Conservation (phyloP, 2,329 filamentous ascomycete species). For the Coleophoma cylindrospora region DNA sequence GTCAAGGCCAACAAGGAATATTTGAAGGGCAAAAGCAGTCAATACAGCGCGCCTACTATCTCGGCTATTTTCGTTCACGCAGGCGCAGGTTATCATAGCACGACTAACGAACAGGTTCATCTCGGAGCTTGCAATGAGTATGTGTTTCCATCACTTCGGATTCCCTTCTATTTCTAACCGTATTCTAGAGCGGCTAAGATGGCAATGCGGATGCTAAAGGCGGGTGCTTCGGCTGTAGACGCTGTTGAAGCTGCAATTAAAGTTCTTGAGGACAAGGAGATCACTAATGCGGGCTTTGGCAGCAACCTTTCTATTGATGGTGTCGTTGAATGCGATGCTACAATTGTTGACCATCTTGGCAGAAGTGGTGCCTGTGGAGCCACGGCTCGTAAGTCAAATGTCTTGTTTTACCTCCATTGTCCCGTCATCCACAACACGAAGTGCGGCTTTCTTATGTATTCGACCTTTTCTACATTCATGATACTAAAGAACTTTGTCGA, state of each 20-base stretch:
- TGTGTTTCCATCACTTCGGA: constrained; percentile 29
- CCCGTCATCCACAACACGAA: too few relatives aligned
- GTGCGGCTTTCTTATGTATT: too few relatives aligned
- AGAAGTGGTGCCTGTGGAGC: constrained; percentile 92
- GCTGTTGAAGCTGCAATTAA: constrained; percentile 87
- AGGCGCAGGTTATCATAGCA: constrained; percentile 89
- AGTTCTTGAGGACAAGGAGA: constrained; percentile 85
- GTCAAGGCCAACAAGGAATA: constrained; percentile 17
- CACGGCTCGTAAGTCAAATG: constrained; percentile 65
- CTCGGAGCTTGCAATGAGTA: constrained; percentile 85
- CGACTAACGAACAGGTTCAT: constrained; percentile 78
- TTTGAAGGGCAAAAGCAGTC: constrained; percentile 6
- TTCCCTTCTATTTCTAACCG: constrained; percentile 3
- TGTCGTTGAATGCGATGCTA: constrained; percentile 89
- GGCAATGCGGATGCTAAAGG: constrained; percentile 75
- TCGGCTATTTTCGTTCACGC: constrained; percentile 92
- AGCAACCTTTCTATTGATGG: constrained; percentile 93
- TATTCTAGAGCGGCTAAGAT: constrained; percentile 67
- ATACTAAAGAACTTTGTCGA: too few relatives aligned
- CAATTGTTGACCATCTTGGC: constrained; percentile 84
- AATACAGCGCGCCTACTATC: constrained; percentile 23
- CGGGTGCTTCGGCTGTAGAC: constrained; percentile 76
- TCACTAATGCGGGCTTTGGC: constrained; percentile 94
- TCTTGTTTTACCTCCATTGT: constrained; percentile 1
- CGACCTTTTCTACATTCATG: too few relatives aligned